These are phyloP conservation scores for Purpureocillium lavendulum DNA, from an alignment of 2,329 filamentous ascomycete species.

Conservation along the genomic window DNA sequence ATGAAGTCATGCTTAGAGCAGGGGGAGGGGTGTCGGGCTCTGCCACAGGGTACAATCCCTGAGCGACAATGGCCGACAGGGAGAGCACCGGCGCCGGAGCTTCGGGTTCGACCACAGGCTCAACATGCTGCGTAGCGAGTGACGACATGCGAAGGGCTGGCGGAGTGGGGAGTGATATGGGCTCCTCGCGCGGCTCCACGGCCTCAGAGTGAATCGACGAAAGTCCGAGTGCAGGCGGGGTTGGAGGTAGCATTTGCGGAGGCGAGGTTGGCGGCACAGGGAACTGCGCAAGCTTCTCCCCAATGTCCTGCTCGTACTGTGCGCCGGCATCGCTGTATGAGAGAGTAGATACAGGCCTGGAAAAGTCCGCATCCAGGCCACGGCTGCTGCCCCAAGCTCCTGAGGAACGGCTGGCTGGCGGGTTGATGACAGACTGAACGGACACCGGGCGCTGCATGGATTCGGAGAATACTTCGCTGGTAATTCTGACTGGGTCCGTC, in stretches of 20 bases:
- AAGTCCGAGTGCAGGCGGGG: slow-evolving; percentile 28
- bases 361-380: slow-evolving; percentile 16
- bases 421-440: slow-evolving; percentile 30
- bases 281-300: slow-evolving; percentile 44
- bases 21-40: slow-evolving; percentile 16
- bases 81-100: slow-evolving; percentile 11
- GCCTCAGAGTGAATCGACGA: slow-evolving; percentile 35
- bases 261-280: slow-evolving; percentile 42
- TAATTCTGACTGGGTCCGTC: slow-evolving; percentile 47
- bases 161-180: slow-evolving; percentile 19
- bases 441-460: slow-evolving; percentile 25
- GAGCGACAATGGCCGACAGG: slow-evolving; percentile 16
- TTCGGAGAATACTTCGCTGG: slow-evolving; percentile 8
- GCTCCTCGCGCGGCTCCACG: slow-evolving; percentile 33
- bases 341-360: slow-evolving; percentile 36
- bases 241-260: slow-evolving; percentile 18
- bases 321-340: slow-evolving; percentile 46
- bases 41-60: slow-evolving; percentile 16
- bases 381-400: slow-evolving; percentile 16
- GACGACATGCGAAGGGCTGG: slow-evolving; percentile 18
- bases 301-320: slow-evolving; percentile 42
- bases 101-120: slow-evolving; percentile 18
- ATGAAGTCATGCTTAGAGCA: slow-evolving; percentile 16
- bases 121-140: slow-evolving; percentile 19
- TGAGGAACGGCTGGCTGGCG: slow-evolving; percentile 13